Base-by-base conservation (phyloP, 2,329 filamentous ascomycete genomes). In the Cordyceps farinosa region DNA sequence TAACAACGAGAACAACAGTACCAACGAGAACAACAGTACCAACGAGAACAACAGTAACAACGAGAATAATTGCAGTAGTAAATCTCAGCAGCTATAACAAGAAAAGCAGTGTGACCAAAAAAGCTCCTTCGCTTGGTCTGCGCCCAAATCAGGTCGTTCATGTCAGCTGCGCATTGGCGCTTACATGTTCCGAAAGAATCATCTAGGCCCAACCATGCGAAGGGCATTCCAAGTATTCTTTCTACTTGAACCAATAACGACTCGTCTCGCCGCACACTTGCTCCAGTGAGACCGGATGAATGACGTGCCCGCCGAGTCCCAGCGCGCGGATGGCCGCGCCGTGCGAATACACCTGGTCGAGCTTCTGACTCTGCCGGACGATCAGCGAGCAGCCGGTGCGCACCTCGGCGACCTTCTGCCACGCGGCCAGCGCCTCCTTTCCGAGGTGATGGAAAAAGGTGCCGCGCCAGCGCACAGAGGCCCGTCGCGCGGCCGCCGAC, bases 181-280 rank as follows among this genome's bases (percentile, higher is more conserved):
- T 22, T 22, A 22, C 22, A 22, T 22, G 22, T 22, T 22, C 22
- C 22, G 22, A 22, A 22, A 22, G 22, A 22, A 22, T 22, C 22
- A 22, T 22, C 22, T 1, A 22, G 22, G 22, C 1, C 22, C 22
- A 22, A 22, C 22, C 22, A 1, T 22, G 22, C 22, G 22, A 22
- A 22, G 22, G 22, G 22, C 22, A 22, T 22, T 22, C 44, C 17
- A 27, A 10, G 10, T 47, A 10, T 47, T 13, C 22, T 50, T 27
- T 22, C 50, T 52, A 38, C 52, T 55, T 44, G 36, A 55, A 55
- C 52, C 52, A 55, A 40, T 55, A 55, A 30, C 38, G 36, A 40
- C 52, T 29, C 5, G 36, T 44, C 10, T 55, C 52, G 27, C 52
- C 30, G 22, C 52, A 40, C 44, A 55, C 44, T 7, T 55, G 36